Evolutionary conservation across 2,329 filamentous ascomycete genomes (phyloP), one percentile per base, ranked within the genome.

Genomic region (Ophiosphaerella narmari): DNA sequence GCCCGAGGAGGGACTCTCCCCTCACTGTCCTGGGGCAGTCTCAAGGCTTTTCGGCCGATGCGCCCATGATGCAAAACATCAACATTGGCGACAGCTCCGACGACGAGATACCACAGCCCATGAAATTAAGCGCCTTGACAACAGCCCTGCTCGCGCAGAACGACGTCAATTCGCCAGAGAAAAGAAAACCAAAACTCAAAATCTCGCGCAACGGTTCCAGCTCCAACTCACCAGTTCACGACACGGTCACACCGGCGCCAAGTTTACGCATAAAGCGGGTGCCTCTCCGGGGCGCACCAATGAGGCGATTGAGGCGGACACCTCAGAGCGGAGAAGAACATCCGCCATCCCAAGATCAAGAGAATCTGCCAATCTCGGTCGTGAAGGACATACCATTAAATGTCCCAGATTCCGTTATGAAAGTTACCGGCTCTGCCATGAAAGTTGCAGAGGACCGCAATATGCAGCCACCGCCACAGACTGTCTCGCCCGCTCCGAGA

Each of bases 111-210:
- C 88, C 90, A 61, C 67, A 76, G 45, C 91, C 91, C 64, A 91
- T 94, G 84, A 95, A 94, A 77, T 88, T 97, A 70, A 97, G 91
- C 71, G 91, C 92, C 64, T 84, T 94, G 60, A 96, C 93, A 41
- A 93, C 94, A 69, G 92, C 91, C 16, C 80, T 97, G 13, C 80
- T 97, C 41, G 74, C 74, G 18, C 78, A 80, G 46, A 75, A 77
- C 49, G 78, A 78, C 34, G 63, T 72, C 65, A 68, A 64, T 18
- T 74, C 72, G 32, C 72, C 72, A 6, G 68, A 72, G 43, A 72
- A 67, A 58, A 58, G 70, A 34, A 70, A 68, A 50, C 70, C 68
- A 3, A 75, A 74, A 59, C 54, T 75, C 43, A 63, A 66, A 39
- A 73, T 75, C 45, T 72, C 71, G 52, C 63, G 72, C 43, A 70